phyloP scores from a whole-genome alignment of 352 stramenopile species.

The Saprolegnia parasitica region DNA sequence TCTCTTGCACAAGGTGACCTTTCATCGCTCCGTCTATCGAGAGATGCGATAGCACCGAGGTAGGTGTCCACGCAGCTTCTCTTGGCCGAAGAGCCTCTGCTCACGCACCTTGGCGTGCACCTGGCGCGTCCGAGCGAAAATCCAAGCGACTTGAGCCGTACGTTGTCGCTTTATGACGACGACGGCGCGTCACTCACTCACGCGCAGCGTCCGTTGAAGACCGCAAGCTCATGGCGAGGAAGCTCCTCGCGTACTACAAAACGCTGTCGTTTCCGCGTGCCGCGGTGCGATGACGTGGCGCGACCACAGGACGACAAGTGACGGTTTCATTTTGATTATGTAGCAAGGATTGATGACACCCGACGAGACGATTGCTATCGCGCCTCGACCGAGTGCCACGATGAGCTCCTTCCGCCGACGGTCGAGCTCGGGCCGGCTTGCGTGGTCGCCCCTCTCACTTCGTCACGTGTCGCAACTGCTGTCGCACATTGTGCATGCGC shows the following conservation, averaged over 20 bases:
- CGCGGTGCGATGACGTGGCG: background rate
- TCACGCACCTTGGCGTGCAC: conserved; percentile 20
- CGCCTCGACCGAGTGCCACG: background rate
- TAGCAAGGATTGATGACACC: too few species aligned
- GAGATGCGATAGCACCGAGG: background rate
- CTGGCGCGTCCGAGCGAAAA: background rate
- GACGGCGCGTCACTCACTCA: background rate
- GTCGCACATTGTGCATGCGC: background rate
- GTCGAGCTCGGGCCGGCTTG: background rate
- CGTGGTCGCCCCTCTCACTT: background rate
- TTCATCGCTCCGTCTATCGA: background rate
- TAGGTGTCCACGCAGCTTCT: conserved; percentile 19
- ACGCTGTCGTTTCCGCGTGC: background rate
- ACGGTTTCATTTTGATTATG: background rate
- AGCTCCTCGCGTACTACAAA: background rate
- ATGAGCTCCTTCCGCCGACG: background rate
- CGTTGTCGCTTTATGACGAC: background rate
- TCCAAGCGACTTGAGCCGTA: background rate
- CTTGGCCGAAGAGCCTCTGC: conserved; percentile 7
- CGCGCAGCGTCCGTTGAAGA: background rate
- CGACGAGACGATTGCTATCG: background rate
- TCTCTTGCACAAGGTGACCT: conserved; percentile 10
- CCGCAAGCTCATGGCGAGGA: background rate
- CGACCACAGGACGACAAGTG: background rate
- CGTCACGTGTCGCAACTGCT: background rate